Base-by-base conservation (phyloP, 2,329 filamentous ascomycete species). In the Cadophora gregata region DNA sequence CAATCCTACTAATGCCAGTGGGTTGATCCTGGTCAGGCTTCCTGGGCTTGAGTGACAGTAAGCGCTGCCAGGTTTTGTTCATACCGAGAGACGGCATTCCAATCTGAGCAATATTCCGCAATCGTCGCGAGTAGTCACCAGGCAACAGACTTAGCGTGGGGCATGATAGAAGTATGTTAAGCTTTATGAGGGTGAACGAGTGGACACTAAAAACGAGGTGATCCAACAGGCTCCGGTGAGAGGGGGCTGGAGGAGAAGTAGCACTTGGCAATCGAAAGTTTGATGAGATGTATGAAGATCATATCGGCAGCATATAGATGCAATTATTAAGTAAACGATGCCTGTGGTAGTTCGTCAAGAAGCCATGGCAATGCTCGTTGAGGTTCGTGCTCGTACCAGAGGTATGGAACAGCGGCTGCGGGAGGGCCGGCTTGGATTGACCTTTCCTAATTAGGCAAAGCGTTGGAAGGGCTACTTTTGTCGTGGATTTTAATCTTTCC, bases 41-140 rank as follows among this genome's bases (percentile, higher is more conserved):
- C 31, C 24, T 21, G 9, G 53, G 19, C 16, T 19, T 36, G 31
- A 56, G 9, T 36, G 53, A 56, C 3, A 33, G 8, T 21, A 33
- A 31, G 16, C 53, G 53, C n/a, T 56, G 29, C 53, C 53, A 56
- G 1, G n/a, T 36, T 31, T 36, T 36, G n/a, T 36, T 56, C 53
- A 56, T 36, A n/a, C 29, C 31, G 19, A 56, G 29, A 16, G 53
- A 56, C 25, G 53, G 53, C 53, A 56, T 56, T 56, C 36, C 2
- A 31, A 10, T 36, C 19, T 10, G 21, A 36, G 3, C 10, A 7
- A 36, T 36, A 8, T 7, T 4, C 9, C 19, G 19, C 19, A n/a
- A 8, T 4, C 27, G 16, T 9, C 5, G 9, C 19, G 29, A 56
- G n/a, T 12, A 36, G 8, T 36, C 14, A 53, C 50, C 31, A 4